Conservation (phyloP, 2,329 filamentous ascomycete genomes). For the Cordyceps javanica region DNA sequence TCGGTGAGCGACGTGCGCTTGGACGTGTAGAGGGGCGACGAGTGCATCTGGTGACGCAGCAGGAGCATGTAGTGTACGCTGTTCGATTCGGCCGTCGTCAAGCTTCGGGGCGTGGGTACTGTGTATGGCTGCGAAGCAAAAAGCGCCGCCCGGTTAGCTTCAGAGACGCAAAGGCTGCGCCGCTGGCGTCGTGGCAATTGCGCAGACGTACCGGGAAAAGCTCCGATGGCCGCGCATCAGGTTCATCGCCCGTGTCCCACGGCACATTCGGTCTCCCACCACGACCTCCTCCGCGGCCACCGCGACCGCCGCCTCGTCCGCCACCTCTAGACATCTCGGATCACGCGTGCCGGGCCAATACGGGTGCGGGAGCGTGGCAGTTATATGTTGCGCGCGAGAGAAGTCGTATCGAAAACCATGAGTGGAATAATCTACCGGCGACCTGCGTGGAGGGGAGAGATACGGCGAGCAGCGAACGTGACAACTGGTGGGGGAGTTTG, state of each 20-base stretch:
- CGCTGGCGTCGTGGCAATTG: neutral
- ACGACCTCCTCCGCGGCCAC: constrained; percentile 42
- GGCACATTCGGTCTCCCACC: constrained; percentile 42
- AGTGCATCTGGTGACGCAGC: constrained; percentile 51
- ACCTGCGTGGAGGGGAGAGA: neutral
- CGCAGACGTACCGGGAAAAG: constrained; percentile 47
- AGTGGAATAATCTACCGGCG: neutral
- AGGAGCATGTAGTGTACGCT: constrained; percentile 47
- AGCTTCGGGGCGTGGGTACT: constrained; percentile 39
- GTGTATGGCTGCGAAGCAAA: constrained; percentile 40
- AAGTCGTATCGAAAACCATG: neutral
- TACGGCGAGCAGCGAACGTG: neutral
- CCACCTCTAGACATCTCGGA: constrained; percentile 46
- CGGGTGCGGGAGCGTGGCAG: neutral
- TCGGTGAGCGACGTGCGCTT: constrained; percentile 38
- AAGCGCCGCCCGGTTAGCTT: too few relatives aligned
- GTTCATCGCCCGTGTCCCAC: constrained; percentile 48
- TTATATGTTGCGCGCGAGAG: neutral
- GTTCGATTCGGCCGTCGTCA: constrained; percentile 39
- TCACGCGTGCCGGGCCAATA: neutral
- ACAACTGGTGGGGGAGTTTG: neutral
- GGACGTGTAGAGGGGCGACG: constrained; percentile 51
- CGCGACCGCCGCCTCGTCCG: constrained; percentile 44
- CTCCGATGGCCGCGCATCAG: constrained; percentile 52
- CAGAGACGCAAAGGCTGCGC: neutral